Evolutionary conservation across 202 grass and related monocot species (phyloP).

Genomic region (Hordeum pubiflorum): DNA sequence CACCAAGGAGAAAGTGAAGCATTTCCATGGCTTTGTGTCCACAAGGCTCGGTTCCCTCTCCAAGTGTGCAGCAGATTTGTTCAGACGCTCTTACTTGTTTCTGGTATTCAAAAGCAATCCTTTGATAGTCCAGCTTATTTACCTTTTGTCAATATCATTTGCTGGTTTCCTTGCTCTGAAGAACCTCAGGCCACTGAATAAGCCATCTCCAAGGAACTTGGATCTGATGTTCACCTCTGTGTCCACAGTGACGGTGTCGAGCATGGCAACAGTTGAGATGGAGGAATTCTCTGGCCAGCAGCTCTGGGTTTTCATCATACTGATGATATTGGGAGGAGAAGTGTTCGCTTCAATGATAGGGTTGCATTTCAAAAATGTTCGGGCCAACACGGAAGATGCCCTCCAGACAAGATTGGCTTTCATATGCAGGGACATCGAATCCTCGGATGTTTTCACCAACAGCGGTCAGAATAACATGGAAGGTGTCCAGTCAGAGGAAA

Average conservation of each 20-base stretch:
- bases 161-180: slow-evolving; percentile 9
- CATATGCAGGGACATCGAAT: slow-evolving; percentile 19
- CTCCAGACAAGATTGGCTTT: not conserved
- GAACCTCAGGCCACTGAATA: not conserved
- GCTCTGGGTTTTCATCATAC: slow-evolving; percentile 36
- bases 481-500: slow-evolving; percentile 17
- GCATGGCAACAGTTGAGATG: slow-evolving; percentile 51
- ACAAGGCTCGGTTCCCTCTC: not conserved
- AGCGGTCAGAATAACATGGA: not conserved
- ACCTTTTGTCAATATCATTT: slow-evolving; percentile 23
- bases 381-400: not conserved
- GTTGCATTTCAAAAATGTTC: slow-evolving; percentile 29
- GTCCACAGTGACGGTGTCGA: slow-evolving; percentile 40
- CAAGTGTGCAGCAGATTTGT: not conserved
- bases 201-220: slow-evolving; percentile 5
- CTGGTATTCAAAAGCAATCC: slow-evolving; percentile 20
- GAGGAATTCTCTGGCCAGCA: slow-evolving; percentile 37
- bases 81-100: not conserved
- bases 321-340: slow-evolving; percentile 50
- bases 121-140: slow-evolving; percentile 19
- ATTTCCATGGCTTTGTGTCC: slow-evolving; percentile 6
- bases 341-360: slow-evolving; percentile 36
- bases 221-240: slow-evolving; percentile 39
- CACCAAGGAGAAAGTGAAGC: slow-evolving; percentile 12
- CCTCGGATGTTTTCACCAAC: not conserved